A percentile compares a stretch with the other conserved stretches of the same genome.
phyloP scores from a whole-genome alignment of 176 grass and related monocot species.

The Urochloa ruziziensis region DNA sequence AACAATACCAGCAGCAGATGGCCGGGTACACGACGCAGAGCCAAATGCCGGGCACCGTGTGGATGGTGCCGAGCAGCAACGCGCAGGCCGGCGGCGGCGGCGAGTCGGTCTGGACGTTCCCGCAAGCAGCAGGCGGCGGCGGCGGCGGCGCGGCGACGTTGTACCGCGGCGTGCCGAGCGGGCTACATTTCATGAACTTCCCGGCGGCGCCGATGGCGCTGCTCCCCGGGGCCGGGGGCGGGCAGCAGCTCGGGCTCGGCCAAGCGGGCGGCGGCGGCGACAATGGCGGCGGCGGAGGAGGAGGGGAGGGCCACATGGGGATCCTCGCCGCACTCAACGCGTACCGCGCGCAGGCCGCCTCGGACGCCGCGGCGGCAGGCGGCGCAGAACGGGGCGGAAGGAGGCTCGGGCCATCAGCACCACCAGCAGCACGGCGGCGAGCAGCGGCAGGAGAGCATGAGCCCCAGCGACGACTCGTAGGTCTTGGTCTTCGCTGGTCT shows the following conservation, averaged over 20 bases:
- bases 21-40: constrained; percentile 79
- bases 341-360: constrained; percentile 55
- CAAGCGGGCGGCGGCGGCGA: neutral
- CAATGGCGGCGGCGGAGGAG: neutral
- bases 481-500: constrained; percentile 4
- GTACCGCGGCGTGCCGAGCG: constrained; percentile 73
- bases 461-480: constrained; percentile 80
- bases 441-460: constrained; percentile 71
- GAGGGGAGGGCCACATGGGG: constrained; percentile 43
- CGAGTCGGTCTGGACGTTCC: constrained; percentile 85
- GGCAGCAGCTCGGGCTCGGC: constrained; percentile 49
- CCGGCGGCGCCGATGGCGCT: constrained; percentile 46
- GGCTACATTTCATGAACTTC: constrained; percentile 69
- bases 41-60: constrained; percentile 71
- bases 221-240: constrained; percentile 20
- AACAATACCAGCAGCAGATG: constrained; percentile 81
- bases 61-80: constrained; percentile 90
- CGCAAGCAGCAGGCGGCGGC: constrained; percentile 36
- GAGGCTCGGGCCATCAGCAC: neutral
- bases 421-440: constrained; percentile 35
- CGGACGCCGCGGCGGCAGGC: constrained; percentile 26
- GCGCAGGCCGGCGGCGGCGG: constrained; percentile 35
- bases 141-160: constrained; percentile 30
- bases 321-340: constrained; percentile 50
- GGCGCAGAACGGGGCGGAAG: constrained; percentile 32